Percentiles rank a stretch among this genome's conserved stretches.
These are phyloP conservation scores for Escovopsis sp. DNA, from an alignment of 2,329 filamentous ascomycete genomes.

Conservation along the genomic window DNA sequence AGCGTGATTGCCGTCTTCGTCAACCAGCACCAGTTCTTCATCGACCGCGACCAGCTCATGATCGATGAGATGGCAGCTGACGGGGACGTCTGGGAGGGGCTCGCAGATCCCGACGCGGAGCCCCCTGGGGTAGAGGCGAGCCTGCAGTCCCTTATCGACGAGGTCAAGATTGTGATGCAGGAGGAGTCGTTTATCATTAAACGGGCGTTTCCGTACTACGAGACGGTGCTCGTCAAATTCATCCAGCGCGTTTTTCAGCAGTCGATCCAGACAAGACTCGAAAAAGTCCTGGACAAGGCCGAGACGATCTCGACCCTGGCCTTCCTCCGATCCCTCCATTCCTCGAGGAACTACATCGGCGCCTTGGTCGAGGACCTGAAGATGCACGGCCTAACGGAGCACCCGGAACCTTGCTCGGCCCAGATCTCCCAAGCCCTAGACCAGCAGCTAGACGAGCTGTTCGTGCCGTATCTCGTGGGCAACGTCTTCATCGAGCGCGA, in stretches of 20 bases:
- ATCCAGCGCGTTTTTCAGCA: conserved; percentile 95
- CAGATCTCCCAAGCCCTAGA: conserved; percentile 65
- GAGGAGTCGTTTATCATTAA: conserved; percentile 97
- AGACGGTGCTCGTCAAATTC: conserved; percentile 85
- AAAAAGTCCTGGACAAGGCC: conserved; percentile 92
- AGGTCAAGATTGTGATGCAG: conserved; percentile 89
- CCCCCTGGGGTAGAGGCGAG: conserved; percentile 84
- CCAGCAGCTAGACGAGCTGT: conserved; percentile 63
- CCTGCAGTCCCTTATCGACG: conserved; percentile 80
- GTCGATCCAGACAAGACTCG: conserved; percentile 87
- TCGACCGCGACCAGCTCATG: conserved; percentile 83
- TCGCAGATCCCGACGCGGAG: conserved; percentile 88
- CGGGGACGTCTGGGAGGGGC: conserved; percentile 68
- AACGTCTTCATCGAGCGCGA: conserved; percentile 58
- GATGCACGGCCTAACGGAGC: conserved; percentile 82
- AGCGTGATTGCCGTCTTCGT: conserved; percentile 94
- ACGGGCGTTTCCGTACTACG: conserved; percentile 88
- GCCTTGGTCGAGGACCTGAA: conserved; percentile 85
- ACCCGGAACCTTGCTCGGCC: conserved; percentile 79
- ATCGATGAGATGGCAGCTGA: conserved; percentile 70
- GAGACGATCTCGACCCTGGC: conserved; percentile 81
- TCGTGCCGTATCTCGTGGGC: conserved; percentile 53
- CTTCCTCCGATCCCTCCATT: conserved; percentile 80
- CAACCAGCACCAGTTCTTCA: conserved; percentile 99
- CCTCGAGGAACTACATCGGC: conserved; percentile 78